Percentiles rank a stretch among this genome's conserved stretches.
Evolutionary conservation across 2,329 filamentous ascomycete genomes (phyloP).

Genomic region (Colletotrichum lini): DNA sequence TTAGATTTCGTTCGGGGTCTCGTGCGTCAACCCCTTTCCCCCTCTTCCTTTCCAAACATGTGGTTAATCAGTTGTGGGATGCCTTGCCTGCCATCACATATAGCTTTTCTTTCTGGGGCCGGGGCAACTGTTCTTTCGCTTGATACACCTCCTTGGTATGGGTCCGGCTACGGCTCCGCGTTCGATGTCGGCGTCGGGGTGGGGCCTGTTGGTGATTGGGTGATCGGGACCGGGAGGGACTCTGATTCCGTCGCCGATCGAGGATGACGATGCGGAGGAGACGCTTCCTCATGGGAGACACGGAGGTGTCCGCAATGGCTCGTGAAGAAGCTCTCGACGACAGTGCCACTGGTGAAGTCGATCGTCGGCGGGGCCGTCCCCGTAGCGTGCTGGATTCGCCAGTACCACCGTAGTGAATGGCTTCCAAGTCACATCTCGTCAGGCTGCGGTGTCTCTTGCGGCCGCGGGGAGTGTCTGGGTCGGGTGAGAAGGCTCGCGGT

Average conservation of each 20-base stretch:
- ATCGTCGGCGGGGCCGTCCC: slow-evolving; percentile 58
- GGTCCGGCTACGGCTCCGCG: slow-evolving; percentile 55
- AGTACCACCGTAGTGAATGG: slow-evolving; percentile 54
- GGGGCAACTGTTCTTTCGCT: slow-evolving; percentile 25
- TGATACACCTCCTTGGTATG: slow-evolving; percentile 32
- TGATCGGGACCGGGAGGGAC: slow-evolving; percentile 56
- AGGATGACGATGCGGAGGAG: slow-evolving; percentile 58
- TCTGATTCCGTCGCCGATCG: slow-evolving; percentile 60
- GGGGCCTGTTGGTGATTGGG: slow-evolving; percentile 51
- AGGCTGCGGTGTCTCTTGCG: slow-evolving; percentile 58
- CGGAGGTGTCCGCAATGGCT: slow-evolving; percentile 48
- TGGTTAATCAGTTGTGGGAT: slow-evolving; percentile 16
- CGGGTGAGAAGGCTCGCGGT: slow-evolving; percentile 36
- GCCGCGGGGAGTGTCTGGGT: slow-evolving; percentile 48
- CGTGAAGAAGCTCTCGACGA: slow-evolving; percentile 52
- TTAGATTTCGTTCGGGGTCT: neutral
- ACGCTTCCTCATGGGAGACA: slow-evolving; percentile 59
- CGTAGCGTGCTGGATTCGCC: slow-evolving; percentile 61
- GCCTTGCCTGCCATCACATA: slow-evolving; percentile 29
- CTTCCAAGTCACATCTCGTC: slow-evolving; percentile 50
- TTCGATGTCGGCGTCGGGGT: slow-evolving; percentile 54
- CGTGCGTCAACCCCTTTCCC: neutral
- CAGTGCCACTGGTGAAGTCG: slow-evolving; percentile 53
- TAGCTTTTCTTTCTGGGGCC: slow-evolving; percentile 28
- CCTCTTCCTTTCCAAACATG: neutral